Evolutionary conservation across 2,329 filamentous ascomycete genomes (phyloP).

Genomic region (Sporothrix mexicana): DNA sequence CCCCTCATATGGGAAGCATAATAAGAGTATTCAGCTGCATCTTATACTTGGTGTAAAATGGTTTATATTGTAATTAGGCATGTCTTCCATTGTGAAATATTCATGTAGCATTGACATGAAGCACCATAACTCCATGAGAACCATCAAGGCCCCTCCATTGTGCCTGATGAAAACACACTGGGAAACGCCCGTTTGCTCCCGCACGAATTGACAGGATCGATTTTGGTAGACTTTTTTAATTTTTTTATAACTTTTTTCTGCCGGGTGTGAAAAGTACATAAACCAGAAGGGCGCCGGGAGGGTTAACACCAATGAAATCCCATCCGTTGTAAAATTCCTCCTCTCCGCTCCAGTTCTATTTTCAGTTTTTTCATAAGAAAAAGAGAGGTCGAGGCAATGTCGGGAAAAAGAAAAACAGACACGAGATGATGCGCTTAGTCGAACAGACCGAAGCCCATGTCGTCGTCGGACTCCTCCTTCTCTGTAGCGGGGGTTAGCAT

Average conservation of each 20-base stretch:
- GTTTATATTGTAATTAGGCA: neutral
- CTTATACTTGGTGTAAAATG: neutral
- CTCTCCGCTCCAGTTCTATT: constrained; percentile 36
- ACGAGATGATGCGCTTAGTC: constrained; percentile 59
- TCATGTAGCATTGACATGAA: neutral
- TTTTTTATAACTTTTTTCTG: constrained; percentile 33
- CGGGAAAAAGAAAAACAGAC: constrained; percentile 12
- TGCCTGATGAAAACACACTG: neutral
- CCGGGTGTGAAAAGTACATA: constrained; percentile 34
- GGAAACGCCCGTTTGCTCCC: neutral
- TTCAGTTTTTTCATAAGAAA: constrained; percentile 30
- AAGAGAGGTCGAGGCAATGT: constrained; percentile 32
- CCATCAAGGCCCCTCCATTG: neutral
- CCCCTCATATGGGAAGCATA: no score
- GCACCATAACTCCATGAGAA: neutral
- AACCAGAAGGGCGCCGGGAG: constrained; percentile 33
- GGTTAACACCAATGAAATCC: constrained; percentile 33
- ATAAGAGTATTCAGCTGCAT: no score
- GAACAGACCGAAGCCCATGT: constrained; percentile 79
- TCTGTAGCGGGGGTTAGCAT: constrained; percentile 46
- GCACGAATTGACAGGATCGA: neutral
- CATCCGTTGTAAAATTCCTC: constrained; percentile 32
- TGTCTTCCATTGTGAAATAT: no score
- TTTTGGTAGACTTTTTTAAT: constrained; percentile 28
- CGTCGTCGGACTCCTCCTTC: constrained; percentile 75